A percentile compares a stretch with the other conserved stretches of the same genome.
Conservation (phyloP, 106 monocot genomes). For the Chionographis japonica region DNA sequence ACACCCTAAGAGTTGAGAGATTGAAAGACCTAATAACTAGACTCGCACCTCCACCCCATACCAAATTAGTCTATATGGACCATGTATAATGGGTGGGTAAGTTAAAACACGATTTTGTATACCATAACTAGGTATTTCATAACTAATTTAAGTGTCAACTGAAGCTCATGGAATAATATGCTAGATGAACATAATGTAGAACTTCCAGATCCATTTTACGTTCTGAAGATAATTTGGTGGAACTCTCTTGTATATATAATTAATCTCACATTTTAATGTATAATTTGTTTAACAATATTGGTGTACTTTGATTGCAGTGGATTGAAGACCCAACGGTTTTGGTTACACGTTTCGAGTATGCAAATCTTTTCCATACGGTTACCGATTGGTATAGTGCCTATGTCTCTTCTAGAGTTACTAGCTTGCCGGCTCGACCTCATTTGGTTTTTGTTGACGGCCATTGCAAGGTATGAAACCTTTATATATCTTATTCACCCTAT, state of each 20-base stretch:
- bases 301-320: constrained; percentile 57
- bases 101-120: too few species aligned
- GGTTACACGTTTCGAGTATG: constrained; percentile 97
- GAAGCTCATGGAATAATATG: too few species aligned
- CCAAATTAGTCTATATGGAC: constrained; percentile 17
- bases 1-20: too few species aligned
- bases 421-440: constrained; percentile 57
- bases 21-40: too few species aligned
- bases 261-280: too few species aligned
- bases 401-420: constrained; percentile 74
- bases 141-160: too few species aligned
- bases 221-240: too few species aligned
- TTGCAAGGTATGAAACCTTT: constrained; percentile 66
- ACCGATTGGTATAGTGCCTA: constrained; percentile 99
- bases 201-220: too few species aligned
- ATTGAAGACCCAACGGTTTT: constrained; percentile 83
- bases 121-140: too few species aligned
- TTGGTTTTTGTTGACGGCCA: constrained; percentile 94
- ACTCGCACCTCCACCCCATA: constrained; percentile 21
- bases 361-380: constrained; percentile 95
- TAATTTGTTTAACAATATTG: neutral
- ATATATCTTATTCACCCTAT: constrained; percentile 3
- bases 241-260: too few species aligned
- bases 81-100: too few species aligned
- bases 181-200: too few species aligned